Evolutionary conservation across 352 stramenopile genomes (phyloP).

Genomic region (Phytophthora chlamydospora): DNA sequence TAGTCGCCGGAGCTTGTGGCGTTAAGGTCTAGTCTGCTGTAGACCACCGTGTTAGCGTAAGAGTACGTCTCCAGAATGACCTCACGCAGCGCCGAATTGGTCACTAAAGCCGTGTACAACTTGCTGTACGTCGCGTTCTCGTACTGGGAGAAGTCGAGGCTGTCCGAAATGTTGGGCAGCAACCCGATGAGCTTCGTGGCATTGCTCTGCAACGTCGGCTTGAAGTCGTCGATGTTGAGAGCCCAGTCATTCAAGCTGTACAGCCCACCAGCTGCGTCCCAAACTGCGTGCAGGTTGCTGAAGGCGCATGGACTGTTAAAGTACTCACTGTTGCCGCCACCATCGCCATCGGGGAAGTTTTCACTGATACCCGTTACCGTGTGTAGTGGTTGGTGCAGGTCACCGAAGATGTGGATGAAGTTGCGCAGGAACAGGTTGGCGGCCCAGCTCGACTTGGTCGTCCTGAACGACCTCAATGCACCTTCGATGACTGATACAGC

Average conservation of each 20-base stretch:
- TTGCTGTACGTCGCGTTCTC: constrained; percentile 38
- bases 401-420: constrained; percentile 70
- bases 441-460: constrained; percentile 59
- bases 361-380: constrained; percentile 45
- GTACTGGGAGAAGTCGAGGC: constrained; percentile 46
- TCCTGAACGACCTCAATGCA: constrained; percentile 49
- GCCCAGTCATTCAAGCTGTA: constrained; percentile 62
- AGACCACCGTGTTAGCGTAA: constrained; percentile 32
- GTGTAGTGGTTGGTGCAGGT: constrained; percentile 69
- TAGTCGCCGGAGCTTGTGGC: constrained; percentile 26
- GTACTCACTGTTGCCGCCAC: constrained; percentile 63
- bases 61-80: constrained; percentile 54
- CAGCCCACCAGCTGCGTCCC: constrained; percentile 56
- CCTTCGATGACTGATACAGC: constrained; percentile 49
- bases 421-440: constrained; percentile 61
- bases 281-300: constrained; percentile 68
- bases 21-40: constrained; percentile 45
- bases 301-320: constrained; percentile 53
- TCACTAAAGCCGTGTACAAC: constrained; percentile 37
- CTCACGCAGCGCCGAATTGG: constrained; percentile 30
- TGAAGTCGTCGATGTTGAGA: constrained; percentile 35
- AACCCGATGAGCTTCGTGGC: constrained; percentile 50
- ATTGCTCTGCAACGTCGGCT: constrained; percentile 34
- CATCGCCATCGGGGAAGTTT: constrained; percentile 50
- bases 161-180: constrained; percentile 40